Evolutionary conservation across 495 filamentous ascomycete species (phyloP), one percentile per base, ranked within the genome.

Genomic region (Aspergillus funiculosus): DNA sequence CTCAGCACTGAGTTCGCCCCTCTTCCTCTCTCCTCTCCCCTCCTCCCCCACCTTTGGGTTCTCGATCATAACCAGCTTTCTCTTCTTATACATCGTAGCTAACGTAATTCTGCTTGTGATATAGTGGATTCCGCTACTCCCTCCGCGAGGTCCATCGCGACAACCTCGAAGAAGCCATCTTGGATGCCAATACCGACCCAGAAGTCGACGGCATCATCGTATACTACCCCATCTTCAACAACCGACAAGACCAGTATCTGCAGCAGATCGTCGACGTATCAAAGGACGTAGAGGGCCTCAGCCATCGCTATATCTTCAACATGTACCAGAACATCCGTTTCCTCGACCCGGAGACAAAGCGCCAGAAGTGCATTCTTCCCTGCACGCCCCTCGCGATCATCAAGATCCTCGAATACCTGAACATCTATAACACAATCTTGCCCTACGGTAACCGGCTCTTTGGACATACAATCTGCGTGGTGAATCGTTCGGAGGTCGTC

Each of bases 271-370:
- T 94, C 17, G 76, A 86, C 43, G 76, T 94, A 35, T 63, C 72
- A 61, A 98, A 98, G 67, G 92, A 98, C 53, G 92, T 98, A 45
- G 92, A 98, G 58, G 92, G 92, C 17, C 82, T 98, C 41, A 89
- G 82, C 54, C 91, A 96, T 62, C 82, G 77, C 46, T 92, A 96
- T 68, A 83, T 96, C 58, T 92, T 90, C 78, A 98, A 98, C 75
- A 94, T 98, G 88, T 98, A 96, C 73, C 85, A 96, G 73, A 98
- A 98, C 68, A 79, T 92, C 57, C 87, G 92, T 38, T 96, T 88
- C 71, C 75, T 98, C 25, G 92, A 98, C 70, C 69, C 76, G 9
- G 79, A 81, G 14, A 58, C 69, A 21, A 86, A 89, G 62, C 70
- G 67, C 32, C 85, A 87, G 64, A 98, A 98, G 65, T 91, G 81